Evolutionary conservation across 768 basidiomycete genomes (phyloP).

Genomic region (Filobasidium floriforme): DNA sequence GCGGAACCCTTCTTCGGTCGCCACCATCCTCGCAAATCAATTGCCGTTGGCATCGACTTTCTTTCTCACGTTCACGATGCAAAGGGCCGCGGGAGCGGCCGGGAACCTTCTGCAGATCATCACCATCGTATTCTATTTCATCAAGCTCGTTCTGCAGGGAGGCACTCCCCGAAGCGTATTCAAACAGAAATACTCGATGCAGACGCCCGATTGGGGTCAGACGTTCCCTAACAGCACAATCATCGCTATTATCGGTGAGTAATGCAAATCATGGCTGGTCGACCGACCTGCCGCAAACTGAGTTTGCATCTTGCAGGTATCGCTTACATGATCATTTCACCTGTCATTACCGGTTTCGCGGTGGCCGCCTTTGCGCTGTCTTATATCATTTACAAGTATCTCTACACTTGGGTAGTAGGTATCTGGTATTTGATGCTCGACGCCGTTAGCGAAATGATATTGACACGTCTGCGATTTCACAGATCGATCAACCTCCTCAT

Average conservation of each 20-base stretch:
- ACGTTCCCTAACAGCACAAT: conserved; percentile 63
- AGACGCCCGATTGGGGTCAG: conserved; percentile 68
- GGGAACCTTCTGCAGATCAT: conserved; percentile 74
- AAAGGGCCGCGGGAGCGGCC: conserved; percentile 55
- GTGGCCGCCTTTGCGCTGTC: conserved; percentile 73
- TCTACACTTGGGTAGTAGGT: conserved; percentile 60
- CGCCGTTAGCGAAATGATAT: background rate
- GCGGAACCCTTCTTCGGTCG: conserved; percentile 62
- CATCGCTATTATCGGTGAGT: conserved; percentile 71
- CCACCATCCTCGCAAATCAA: conserved; percentile 64
- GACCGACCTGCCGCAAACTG: background rate
- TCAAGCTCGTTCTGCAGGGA: conserved; percentile 77
- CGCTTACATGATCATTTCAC: conserved; percentile 76
- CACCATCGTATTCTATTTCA: conserved; percentile 72
- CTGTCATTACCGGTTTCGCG: conserved; percentile 86
- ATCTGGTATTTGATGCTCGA: conserved; percentile 35
- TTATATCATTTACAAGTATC: conserved; percentile 71
- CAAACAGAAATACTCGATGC: conserved; percentile 67
- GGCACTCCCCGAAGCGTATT: conserved; percentile 67
- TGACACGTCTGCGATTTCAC: background rate
- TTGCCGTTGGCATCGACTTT: conserved; percentile 54
- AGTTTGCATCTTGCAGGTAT: conserved; percentile 36
- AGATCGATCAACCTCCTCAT: conserved; percentile 57
- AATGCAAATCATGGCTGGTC: background rate
- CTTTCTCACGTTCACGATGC: conserved; percentile 55